Evolutionary conservation across 495 filamentous ascomycete genomes (phyloP), one percentile per base, ranked within the genome.

Genomic region (Trichocladium antarcticum): DNA sequence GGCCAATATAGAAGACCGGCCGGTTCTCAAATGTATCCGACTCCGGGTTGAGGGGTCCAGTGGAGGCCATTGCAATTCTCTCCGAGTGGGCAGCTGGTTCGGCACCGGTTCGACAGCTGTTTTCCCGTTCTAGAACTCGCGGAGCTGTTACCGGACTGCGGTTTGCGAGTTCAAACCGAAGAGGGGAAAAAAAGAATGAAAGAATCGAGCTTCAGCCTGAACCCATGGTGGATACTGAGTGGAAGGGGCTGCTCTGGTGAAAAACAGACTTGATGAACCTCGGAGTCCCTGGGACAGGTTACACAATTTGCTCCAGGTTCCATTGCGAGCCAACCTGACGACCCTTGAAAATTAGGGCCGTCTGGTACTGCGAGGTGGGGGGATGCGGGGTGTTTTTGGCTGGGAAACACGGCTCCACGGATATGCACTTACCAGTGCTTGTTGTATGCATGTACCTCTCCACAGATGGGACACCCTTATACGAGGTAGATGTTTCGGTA

Each of bases 1-100:
- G 85, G 37, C 87, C 89, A 49, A 95, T 75, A 55, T 82, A 89
- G 58, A 92, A 89, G 1, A 66, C 66, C 15, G 84, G 83, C 24
- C 70, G 65, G 20, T 53, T 60, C 36, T 68, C 61, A 20, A 53
- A 65, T 46, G 63, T 63, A 8, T 76, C 69, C 42, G 80, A 77
- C 24, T 79, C 78, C 3, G 69, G 70, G 45, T 69, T 68, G 40
- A 65, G 55, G 15, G 20, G 43, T 24, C 51, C 44, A 22, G 44
- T 36, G 4, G 58, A 60, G 20, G 56, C 16, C 63, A 66, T 66
- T 6, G 0, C 21, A 42, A 43, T n/a, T n/a, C n/a, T n/a, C n/a
- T n/a, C n/a, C n/a, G n/a, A n/a, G n/a, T n/a, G n/a, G n/a, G n/a
- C 11, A 24, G 14, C 10, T 38, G 39, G 20, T 6, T 20, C 16